phyloP scores from a whole-genome alignment of 2,329 filamentous ascomycete species.

The Alternaria panax region DNA sequence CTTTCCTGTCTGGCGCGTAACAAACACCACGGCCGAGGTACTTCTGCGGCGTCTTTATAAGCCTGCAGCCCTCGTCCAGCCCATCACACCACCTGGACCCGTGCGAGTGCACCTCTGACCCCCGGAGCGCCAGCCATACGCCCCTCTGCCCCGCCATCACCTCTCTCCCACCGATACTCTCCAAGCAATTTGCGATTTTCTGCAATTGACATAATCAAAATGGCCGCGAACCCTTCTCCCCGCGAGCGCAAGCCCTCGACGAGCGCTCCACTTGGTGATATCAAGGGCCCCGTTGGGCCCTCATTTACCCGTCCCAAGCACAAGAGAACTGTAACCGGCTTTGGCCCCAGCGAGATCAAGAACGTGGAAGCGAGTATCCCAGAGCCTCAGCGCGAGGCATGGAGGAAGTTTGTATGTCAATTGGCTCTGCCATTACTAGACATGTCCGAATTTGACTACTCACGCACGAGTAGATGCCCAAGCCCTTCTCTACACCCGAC shows the following conservation, averaged over 20 bases:
- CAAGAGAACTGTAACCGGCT: conserved; percentile 94
- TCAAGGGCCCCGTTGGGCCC: conserved; percentile 85
- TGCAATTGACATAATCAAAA: conserved; percentile 41
- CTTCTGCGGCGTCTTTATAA: conserved; percentile 6
- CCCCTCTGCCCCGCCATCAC: conserved; percentile 38
- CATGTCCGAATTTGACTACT: conserved; percentile 9
- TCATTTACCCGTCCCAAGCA: conserved; percentile 93
- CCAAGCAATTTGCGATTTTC: conserved; percentile 33
- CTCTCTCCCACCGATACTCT: conserved; percentile 33
- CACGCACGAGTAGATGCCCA: conserved; percentile 59
- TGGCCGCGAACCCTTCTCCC: conserved; percentile 48
- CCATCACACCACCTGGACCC: conserved; percentile 1
- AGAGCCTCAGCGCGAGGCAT: conserved; percentile 82
- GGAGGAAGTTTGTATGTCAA: conserved; percentile 65
- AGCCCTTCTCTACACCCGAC: conserved; percentile 78
- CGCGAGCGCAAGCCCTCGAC: conserved; percentile 83
- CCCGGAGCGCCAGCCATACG: conserved; percentile 6
- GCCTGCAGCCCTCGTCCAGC: conserved; percentile 6
- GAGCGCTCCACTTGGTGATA: conserved; percentile 83
- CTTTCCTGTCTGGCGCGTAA: not conserved
- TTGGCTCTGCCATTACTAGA: not conserved
- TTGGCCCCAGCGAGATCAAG: conserved; percentile 91
- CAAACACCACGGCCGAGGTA: conserved; percentile 6
- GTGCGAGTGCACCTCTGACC: conserved; percentile 15
- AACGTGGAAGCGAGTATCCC: conserved; percentile 90